phyloP scores from a whole-genome alignment of 768 basidiomycete genomes.

The Leucocoprinus leucothites region DNA sequence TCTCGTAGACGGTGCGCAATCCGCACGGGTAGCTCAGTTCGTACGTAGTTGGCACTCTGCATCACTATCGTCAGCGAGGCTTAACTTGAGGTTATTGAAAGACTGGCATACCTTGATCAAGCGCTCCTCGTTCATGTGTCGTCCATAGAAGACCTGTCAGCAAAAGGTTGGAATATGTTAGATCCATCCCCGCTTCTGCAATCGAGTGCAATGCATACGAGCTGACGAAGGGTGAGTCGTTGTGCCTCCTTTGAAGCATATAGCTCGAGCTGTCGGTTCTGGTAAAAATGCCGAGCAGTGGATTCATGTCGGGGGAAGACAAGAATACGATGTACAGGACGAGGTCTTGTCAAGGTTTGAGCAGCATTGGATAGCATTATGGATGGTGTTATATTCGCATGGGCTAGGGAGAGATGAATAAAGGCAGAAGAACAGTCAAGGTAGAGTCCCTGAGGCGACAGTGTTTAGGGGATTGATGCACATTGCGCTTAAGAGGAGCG shows the following conservation, averaged over 20 bases:
- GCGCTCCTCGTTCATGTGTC: constrained; percentile 74
- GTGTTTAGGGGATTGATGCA: background rate
- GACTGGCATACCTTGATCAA: constrained; percentile 57
- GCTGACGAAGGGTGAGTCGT: constrained; percentile 71
- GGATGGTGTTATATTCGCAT: constrained; percentile 1
- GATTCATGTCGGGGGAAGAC: background rate
- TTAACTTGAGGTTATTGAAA: background rate
- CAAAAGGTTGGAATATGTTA: background rate
- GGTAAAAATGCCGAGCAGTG: constrained; percentile 62
- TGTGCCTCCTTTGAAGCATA: constrained; percentile 76
- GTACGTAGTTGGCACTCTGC: constrained; percentile 88
- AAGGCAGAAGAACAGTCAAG: background rate
- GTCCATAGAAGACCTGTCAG: constrained; percentile 78
- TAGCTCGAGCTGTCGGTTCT: constrained; percentile 76
- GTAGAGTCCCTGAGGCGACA: background rate
- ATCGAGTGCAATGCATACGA: constrained; percentile 63
- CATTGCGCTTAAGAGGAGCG: background rate
- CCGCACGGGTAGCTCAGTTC: constrained; percentile 83
- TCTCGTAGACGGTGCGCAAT: constrained; percentile 87
- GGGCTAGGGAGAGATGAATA: background rate
- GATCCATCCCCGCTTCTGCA: too few relatives aligned
- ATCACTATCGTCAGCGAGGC: background rate
- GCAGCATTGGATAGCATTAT: constrained; percentile 7
- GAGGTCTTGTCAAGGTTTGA: background rate
- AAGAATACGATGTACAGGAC: background rate